A percentile compares a stretch with the other conserved stretches of the same genome.
Conservation (phyloP, 345 rosid species). For the Sonneratia alba region DNA sequence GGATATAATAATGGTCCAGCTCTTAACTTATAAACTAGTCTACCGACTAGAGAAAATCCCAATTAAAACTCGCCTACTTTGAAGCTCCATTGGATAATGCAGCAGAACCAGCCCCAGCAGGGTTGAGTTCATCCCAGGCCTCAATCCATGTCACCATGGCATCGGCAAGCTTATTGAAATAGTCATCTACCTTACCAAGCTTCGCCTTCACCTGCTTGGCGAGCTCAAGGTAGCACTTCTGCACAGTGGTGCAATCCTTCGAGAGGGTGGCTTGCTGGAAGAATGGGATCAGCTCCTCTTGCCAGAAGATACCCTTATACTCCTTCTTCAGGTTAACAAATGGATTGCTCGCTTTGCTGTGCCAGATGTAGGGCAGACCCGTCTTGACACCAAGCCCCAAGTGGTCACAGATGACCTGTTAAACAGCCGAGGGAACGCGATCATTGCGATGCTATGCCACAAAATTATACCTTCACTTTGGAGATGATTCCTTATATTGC, state of each 20-base stretch:
- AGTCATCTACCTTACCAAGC: constrained; percentile 62
- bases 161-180: constrained; percentile 73
- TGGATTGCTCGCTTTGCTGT: constrained; percentile 93
- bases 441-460: background rate
- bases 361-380: constrained; percentile 83
- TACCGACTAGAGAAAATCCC: background rate
- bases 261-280: constrained; percentile 64
- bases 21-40: background rate
- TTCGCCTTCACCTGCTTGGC: constrained; percentile 72
- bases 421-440: background rate
- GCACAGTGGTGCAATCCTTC: constrained; percentile 74
- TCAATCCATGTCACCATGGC: constrained; percentile 95
- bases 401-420: constrained; percentile 78
- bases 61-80: constrained; percentile 16
- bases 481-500: background rate
- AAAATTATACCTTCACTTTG: background rate
- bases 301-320: constrained; percentile 92
- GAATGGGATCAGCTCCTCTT: constrained; percentile 88
- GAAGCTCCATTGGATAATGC: constrained; percentile 14
- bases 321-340: constrained; percentile 86
- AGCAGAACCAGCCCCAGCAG: constrained; percentile 21
- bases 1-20: background rate
- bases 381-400: constrained; percentile 81
- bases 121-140: constrained; percentile 92
- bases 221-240: constrained; percentile 77